Conservation (phyloP, 2,329 filamentous ascomycete genomes). For the Pestalotiopsis sp. region DNA sequence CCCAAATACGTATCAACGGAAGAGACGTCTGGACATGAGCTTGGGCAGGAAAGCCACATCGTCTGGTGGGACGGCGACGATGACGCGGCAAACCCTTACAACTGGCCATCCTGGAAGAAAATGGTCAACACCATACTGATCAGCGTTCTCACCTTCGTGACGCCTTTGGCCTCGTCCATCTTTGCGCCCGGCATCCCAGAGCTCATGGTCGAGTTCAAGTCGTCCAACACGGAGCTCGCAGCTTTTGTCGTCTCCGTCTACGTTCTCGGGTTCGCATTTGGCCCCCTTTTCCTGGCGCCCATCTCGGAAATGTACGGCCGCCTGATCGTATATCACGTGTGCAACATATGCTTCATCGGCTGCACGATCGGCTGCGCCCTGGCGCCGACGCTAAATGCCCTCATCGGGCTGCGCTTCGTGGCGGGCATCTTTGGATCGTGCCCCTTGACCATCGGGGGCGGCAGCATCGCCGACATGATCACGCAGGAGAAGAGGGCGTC, state of each 20-base stretch:
- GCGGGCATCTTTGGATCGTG: constrained; percentile 64
- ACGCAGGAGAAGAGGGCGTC: constrained; percentile 46
- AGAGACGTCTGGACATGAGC: neutral
- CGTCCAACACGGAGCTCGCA: constrained; percentile 10
- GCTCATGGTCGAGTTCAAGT: constrained; percentile 15
- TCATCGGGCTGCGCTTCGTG: constrained; percentile 63
- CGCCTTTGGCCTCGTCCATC: constrained; percentile 15
- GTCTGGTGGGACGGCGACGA: constrained; percentile 22
- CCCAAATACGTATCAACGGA: neutral
- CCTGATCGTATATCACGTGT: constrained; percentile 47
- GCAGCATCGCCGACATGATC: constrained; percentile 68
- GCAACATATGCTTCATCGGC: constrained; percentile 44
- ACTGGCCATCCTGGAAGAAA: constrained; percentile 44
- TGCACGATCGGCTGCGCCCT: constrained; percentile 50
- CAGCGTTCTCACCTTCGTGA: constrained; percentile 14
- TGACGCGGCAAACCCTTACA: constrained; percentile 54
- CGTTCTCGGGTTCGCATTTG: constrained; percentile 28
- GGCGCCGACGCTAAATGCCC: constrained; percentile 47
- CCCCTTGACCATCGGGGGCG: constrained; percentile 67
- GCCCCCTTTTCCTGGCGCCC: constrained; percentile 59
- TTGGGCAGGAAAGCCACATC: neutral
- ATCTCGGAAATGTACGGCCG: constrained; percentile 61
- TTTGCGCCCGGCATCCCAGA: constrained; percentile 17
- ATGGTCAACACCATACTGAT: constrained; percentile 10
- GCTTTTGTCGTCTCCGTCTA: constrained; percentile 17